Base-by-base conservation (phyloP, 2,329 filamentous ascomycete species). In the Paracorniculantispora psalliotae region DNA sequence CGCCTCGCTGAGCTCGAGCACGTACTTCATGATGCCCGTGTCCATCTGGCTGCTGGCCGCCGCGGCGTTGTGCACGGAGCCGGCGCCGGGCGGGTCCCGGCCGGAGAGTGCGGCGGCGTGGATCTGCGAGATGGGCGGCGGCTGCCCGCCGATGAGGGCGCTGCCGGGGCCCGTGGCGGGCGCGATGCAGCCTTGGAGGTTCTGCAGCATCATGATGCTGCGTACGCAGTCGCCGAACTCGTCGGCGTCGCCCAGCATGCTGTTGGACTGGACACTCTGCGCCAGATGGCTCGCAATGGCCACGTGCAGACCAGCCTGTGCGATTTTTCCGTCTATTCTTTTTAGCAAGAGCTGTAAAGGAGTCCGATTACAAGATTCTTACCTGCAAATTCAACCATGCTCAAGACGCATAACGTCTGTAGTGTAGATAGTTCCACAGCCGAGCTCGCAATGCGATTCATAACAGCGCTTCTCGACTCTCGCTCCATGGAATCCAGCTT, bases 11-110 rank as follows among this genome's bases (percentile, higher is more conserved):
- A 81, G 66, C 59, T 66, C 75, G 1, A 69, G 62, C 1, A 75
- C 73, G 62, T 79, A 81, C 3, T 74, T 72, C 9, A 79, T 65
- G 23, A 82, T 78, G 2, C 77, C 77, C 60, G 65, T 60, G 67
- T 73, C 66, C 46, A 62, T 59, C 15, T 61, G 63, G 48, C 59
- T 54, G 35, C 23, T 33, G 15, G 33, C 52, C 4, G 41, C n/a
- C n/a, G n/a, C n/a, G n/a, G n/a, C n/a, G 26, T 44, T 37, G 9
- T 37, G n/a, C n/a, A 56, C 15, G 17, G 44, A 47, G 9, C 44
- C 28, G 9, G 54, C 26, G 17, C n/a, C n/a, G 23, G 44, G 19
- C 33, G 46, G 55, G 7, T 50, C 55, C 12, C 26, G 26, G 13
- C 56, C 56, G 9, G 56, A 58, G 26, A 52, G 47, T n/a, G 44